phyloP scores from a whole-genome alignment of 164 flowering plant genomes.

The Vitis amurensis region DNA sequence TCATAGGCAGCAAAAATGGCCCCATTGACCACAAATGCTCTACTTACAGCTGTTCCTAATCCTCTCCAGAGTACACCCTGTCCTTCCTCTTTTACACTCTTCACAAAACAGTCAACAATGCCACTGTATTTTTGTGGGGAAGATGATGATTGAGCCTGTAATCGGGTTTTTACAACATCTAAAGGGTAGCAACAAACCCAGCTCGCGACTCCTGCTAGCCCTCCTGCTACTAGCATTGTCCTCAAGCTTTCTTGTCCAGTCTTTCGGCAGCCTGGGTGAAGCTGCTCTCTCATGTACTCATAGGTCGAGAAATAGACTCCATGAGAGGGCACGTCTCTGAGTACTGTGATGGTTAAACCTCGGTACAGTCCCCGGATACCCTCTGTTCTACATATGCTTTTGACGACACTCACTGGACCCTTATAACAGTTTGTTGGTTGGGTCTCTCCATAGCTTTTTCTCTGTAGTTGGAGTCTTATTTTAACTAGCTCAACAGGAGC shows the following conservation, averaged over 20 bases:
- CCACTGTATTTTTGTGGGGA: slow-evolving; percentile 51
- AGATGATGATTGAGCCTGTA: slow-evolving; percentile 58
- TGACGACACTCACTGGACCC: slow-evolving; percentile 57
- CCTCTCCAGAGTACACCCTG: slow-evolving; percentile 73
- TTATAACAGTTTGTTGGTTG: slow-evolving; percentile 2
- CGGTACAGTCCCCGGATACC: slow-evolving; percentile 70
- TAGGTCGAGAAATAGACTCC: slow-evolving; percentile 85
- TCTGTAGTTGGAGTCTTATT: slow-evolving; percentile 72
- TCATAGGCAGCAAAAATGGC: slow-evolving; percentile 84
- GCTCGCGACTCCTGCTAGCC: slow-evolving; percentile 88
- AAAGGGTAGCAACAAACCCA: slow-evolving; percentile 83
- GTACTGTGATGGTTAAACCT: slow-evolving; percentile 65
- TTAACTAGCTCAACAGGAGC: slow-evolving; percentile 83
- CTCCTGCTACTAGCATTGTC: slow-evolving; percentile 83
- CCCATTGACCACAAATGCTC: slow-evolving; percentile 90
- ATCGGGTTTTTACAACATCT: slow-evolving; percentile 80
- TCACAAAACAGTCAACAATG: slow-evolving; percentile 64
- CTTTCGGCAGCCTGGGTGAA: slow-evolving; percentile 84
- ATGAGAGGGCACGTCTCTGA: slow-evolving; percentile 79
- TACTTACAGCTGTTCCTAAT: slow-evolving; percentile 68
- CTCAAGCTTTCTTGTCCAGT: slow-evolving; percentile 58
- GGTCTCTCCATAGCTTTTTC: background rate
- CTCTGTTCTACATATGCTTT: slow-evolving; percentile 50
- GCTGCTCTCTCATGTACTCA: slow-evolving; percentile 67
- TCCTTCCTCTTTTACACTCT: slow-evolving; percentile 69